Evolutionary conservation across 129 eudicot genomes (phyloP), one percentile per base, ranked within the genome.

Genomic region (Lonicera japonica): DNA sequence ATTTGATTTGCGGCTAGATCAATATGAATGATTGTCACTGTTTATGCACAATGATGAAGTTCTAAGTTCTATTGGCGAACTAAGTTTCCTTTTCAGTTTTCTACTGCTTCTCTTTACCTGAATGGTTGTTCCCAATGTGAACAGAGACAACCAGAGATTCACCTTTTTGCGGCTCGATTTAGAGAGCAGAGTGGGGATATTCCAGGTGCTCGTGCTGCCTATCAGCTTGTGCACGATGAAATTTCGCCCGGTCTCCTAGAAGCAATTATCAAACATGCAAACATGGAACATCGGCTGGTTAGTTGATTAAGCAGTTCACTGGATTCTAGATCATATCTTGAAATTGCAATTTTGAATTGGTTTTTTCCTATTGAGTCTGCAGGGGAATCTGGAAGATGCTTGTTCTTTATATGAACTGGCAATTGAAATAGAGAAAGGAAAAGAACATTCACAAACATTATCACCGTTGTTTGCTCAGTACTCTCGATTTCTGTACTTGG

Each of bases 81-180:
- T 15, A 40, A 39, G 17, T 56, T 16, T 15, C 8, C 41, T 20
- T 8, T 55, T n/a, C 22, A 19, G 16, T 18, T 21, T 47, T 14
- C 21, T 38, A 53, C 25, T 25, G 43, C 36, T 10, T 52, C 38
- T 57, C 39, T 47, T 50, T 65, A 70, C 66, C 62, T 60, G 61
- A 69, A 48, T 69, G 57, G 56, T 57, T 61, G 39, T n/a, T n/a
- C n/a, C 15, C 11, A 29, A 34, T 64, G 46, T 64, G 15, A 58
- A 61, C 99, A 94, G 99, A 88, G 96, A 72, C 99, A 80, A 83
- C 99, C 99, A 2, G 99, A 88, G 82, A 94, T 94, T 76, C 96
- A 94, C 64, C 87, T 94, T 21, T 94, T 94, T 85, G 92, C 99
- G 74, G 99, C 96, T 59, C 79, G 83, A 56, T 76, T 75, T 55